Conservation (phyloP, 2,329 filamentous ascomycete genomes). For the Paraphoma chrysanthemicola region DNA sequence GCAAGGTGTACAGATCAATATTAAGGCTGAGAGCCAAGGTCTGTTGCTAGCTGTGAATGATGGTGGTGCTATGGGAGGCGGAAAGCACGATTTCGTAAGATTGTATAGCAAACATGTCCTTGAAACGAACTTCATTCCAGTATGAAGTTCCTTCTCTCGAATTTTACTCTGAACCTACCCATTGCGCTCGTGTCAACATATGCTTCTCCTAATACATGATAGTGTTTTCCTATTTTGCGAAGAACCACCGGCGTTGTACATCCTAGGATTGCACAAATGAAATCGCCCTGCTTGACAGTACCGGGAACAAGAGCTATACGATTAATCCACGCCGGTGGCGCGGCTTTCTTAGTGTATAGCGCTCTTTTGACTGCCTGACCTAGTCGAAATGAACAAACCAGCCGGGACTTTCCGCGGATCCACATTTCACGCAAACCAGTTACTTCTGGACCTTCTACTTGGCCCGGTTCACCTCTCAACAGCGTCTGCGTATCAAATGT, state of each 20-base stretch:
- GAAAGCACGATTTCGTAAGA: no score
- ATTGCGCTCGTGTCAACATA: neutral
- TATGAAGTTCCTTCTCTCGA: neutral
- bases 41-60: no score
- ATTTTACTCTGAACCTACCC: slow-evolving; percentile 1
- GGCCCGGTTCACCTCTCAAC: neutral
- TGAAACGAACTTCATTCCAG: neutral
- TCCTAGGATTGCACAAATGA: neutral
- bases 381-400: neutral
- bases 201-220: slow-evolving; percentile 1
- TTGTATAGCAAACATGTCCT: no score
- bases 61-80: no score
- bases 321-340: neutral
- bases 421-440: neutral
- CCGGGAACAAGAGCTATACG: slow-evolving; percentile 1
- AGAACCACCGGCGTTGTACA: slow-evolving; percentile 2
- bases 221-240: neutral
- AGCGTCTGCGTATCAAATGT: neutral
- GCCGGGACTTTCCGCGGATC: neutral
- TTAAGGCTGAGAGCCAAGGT: no score
- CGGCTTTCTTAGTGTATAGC: neutral
- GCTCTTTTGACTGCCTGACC: neutral
- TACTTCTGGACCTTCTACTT: neutral
- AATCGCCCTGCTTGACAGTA: neutral
- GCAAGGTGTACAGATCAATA: no score